Conservation (phyloP, 2,329 filamentous ascomycete species). For the Dryadomyces quercus-mongolicae region DNA sequence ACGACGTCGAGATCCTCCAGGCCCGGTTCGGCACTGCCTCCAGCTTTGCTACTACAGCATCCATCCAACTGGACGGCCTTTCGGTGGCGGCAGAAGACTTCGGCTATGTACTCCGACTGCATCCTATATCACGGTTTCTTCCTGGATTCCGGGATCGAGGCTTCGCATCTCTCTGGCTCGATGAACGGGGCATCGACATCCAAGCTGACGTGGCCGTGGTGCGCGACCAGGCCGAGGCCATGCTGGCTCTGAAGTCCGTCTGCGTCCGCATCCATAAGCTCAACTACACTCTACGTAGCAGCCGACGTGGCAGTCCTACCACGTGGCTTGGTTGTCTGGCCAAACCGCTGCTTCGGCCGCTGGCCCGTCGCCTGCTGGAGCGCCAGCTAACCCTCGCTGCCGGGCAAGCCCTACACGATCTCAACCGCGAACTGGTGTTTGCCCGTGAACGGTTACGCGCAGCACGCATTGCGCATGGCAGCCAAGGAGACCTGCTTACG, state of each 20-base stretch:
- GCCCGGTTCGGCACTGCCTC: slow-evolving; percentile 57
- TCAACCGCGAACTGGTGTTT: slow-evolving; percentile 78
- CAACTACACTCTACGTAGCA: slow-evolving; percentile 50
- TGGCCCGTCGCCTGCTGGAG: slow-evolving; percentile 71
- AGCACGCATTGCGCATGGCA: slow-evolving; percentile 66
- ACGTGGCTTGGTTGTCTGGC: slow-evolving; percentile 69
- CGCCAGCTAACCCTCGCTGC: slow-evolving; percentile 63
- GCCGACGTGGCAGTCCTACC: slow-evolving; percentile 54
- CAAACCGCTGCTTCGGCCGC: slow-evolving; percentile 57
- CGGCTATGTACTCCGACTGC: slow-evolving; percentile 78
- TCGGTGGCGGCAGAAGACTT: slow-evolving; percentile 77
- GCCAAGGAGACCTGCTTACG: slow-evolving; percentile 53
- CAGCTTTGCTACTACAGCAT: slow-evolving; percentile 55
- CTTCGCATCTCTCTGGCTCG: slow-evolving; percentile 73
- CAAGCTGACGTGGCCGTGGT: slow-evolving; percentile 75
- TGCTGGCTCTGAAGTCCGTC: slow-evolving; percentile 65
- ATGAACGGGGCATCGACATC: slow-evolving; percentile 78
- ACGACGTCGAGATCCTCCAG: slow-evolving; percentile 77
- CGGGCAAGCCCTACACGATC: slow-evolving; percentile 52
- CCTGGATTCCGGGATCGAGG: slow-evolving; percentile 59
- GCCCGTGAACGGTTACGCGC: slow-evolving; percentile 79
- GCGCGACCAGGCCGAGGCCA: slow-evolving; percentile 64
- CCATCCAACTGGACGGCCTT: slow-evolving; percentile 69
- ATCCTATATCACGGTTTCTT: slow-evolving; percentile 55
- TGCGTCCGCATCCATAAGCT: slow-evolving; percentile 79